These are phyloP conservation scores for Verticillium nonalfalfae DNA, from an alignment of 2,329 filamentous ascomycete genomes.

Conservation along the genomic window DNA sequence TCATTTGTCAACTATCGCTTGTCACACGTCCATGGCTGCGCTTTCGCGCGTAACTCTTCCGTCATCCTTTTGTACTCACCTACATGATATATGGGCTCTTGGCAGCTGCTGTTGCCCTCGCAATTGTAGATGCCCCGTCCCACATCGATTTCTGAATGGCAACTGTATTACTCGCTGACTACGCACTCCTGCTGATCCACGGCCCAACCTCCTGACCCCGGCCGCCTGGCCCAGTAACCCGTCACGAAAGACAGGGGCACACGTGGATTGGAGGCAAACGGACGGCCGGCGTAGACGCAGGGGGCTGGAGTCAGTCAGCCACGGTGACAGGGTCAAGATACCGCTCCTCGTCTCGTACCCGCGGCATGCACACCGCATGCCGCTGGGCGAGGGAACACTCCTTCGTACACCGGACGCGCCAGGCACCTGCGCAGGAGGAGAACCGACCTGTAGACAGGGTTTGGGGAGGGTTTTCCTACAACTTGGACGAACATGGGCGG, in stretches of 20 bases:
- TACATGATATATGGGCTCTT: too few species aligned
- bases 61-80: neutral
- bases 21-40: neutral
- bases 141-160: too few species aligned
- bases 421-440: neutral
- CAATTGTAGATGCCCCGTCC: too few species aligned
- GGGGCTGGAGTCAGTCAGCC: neutral
- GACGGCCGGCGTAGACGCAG: neutral
- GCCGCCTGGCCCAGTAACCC: neutral
- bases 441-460: neutral
- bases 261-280: neutral
- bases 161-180: neutral
- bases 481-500: neutral
- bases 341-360: neutral
- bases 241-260: neutral
- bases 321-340: neutral
- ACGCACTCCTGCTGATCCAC: neutral
- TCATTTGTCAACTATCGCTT: neutral
- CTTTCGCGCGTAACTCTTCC: neutral
- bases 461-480: neutral
- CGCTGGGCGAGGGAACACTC: neutral
- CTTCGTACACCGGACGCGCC: neutral
- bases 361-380: neutral
- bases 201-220: neutral
- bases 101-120: too few species aligned